Conservation (phyloP, 2,329 filamentous ascomycete genomes). For the Diplodia scrobiculata region DNA sequence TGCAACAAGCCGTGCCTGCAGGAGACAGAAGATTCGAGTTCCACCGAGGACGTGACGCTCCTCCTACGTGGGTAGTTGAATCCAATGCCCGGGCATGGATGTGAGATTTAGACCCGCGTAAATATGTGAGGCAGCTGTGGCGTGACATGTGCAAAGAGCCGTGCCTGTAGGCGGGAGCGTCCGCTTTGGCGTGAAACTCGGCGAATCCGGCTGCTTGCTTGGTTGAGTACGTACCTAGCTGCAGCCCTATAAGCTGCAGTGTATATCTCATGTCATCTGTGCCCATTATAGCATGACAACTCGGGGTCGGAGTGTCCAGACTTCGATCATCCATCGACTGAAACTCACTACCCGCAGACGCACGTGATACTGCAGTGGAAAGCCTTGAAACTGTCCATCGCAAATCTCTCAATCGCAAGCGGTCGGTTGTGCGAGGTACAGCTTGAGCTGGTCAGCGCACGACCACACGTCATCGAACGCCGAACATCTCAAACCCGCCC, state of each 20-base stretch:
- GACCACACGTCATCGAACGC: not conserved
- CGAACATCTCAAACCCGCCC: not conserved
- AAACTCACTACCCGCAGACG: not conserved
- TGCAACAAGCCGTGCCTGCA: not conserved
- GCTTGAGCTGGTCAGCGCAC: not conserved
- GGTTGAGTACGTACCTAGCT: slow-evolving; percentile 10
- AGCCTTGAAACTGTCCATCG: not conserved
- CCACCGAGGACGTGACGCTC: too few species aligned
- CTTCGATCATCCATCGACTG: not conserved
- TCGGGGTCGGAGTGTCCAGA: not conserved
- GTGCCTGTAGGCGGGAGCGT: not conserved
- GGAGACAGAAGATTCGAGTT: too few species aligned
- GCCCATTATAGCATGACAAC: not conserved
- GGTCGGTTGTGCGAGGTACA: not conserved
- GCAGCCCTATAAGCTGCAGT: slow-evolving; percentile 25
- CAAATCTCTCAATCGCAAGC: not conserved
- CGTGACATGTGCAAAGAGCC: not conserved
- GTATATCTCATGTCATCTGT: not conserved
- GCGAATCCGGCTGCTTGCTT: slow-evolving; percentile 20
- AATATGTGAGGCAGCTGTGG: too few species aligned
- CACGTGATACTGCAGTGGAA: not conserved
- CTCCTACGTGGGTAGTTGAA: too few species aligned
- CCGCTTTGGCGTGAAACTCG: not conserved
- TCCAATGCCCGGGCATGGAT: too few species aligned
- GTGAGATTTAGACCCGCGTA: too few species aligned